phyloP scores from a whole-genome alignment of 2,329 filamentous ascomycete genomes.

The Cladophialophora exuberans region DNA sequence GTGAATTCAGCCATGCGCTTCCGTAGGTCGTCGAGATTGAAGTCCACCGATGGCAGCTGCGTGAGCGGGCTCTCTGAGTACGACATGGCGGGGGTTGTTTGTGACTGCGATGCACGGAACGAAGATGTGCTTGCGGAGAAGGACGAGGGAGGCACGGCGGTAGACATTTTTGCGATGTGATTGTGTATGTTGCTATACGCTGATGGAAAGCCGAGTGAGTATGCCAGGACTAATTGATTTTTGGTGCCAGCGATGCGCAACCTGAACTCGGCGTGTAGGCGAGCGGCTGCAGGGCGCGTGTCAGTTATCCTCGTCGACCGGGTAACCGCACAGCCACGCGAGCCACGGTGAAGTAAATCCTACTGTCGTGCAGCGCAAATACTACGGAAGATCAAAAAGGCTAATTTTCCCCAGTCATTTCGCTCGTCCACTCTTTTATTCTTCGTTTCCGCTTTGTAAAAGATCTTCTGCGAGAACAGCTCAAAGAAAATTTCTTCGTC shows the following conservation, averaged over 20 bases:
- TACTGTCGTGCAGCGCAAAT: too few relatives aligned
- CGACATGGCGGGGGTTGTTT: slow-evolving; percentile 20
- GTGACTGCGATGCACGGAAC: slow-evolving; percentile 32
- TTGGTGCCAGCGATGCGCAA: too few relatives aligned
- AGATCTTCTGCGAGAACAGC: too few relatives aligned
- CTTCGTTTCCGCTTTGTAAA: too few relatives aligned
- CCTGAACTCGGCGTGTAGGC: too few relatives aligned
- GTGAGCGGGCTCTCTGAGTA: slow-evolving; percentile 33
- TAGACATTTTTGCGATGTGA: slow-evolving; percentile 19
- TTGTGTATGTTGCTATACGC: neutral
- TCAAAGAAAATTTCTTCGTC: too few relatives aligned
- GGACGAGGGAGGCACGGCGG: slow-evolving; percentile 16
- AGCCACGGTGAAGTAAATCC: too few relatives aligned
- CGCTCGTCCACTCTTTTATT: neutral
- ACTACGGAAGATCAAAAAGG: neutral
- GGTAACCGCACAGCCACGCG: too few relatives aligned
- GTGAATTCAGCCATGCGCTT: slow-evolving; percentile 95
- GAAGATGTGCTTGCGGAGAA: slow-evolving; percentile 32
- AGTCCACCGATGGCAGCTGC: slow-evolving; percentile 81
- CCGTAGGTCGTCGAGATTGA: slow-evolving; percentile 93
- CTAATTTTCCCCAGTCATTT: neutral
- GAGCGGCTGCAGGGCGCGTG: too few relatives aligned
- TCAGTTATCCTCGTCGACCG: slow-evolving; percentile 8
- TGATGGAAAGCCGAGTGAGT: neutral
- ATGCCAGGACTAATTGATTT: neutral